A percentile compares a stretch with the other conserved stretches of the same genome.
These are phyloP conservation scores for Emericellopsis terricola DNA, from an alignment of 495 filamentous ascomycete species.

Conservation along the genomic window DNA sequence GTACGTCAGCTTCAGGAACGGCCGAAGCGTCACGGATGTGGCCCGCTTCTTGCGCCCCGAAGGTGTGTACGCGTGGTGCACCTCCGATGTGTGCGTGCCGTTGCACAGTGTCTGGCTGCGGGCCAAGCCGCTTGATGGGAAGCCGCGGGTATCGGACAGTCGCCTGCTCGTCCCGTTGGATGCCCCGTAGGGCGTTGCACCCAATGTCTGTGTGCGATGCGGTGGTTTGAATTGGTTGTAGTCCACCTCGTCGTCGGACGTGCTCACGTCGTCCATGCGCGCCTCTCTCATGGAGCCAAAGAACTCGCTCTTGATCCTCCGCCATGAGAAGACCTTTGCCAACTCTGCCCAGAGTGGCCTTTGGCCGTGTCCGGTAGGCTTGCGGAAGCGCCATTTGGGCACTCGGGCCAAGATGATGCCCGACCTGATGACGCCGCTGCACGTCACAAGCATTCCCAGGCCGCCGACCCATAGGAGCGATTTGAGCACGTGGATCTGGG, in stretches of 20 bases:
- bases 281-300: slow-evolving; percentile 2
- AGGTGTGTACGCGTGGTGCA: slow-evolving; percentile 22
- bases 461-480: slow-evolving; percentile 79
- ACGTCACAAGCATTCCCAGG: slow-evolving; percentile 52
- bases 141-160: background rate
- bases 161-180: background rate
- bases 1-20: slow-evolving; percentile 65
- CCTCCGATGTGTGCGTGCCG: slow-evolving; percentile 10
- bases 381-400: slow-evolving; percentile 76
- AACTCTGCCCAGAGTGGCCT: slow-evolving; percentile 8
- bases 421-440: slow-evolving; percentile 64
- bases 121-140: background rate
- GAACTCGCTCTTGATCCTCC: slow-evolving; percentile 12
- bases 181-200: background rate
- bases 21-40: slow-evolving; percentile 44
- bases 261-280: slow-evolving; percentile 7
- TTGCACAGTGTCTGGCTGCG: slow-evolving; percentile 35
- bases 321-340: slow-evolving; percentile 10
- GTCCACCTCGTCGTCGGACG: slow-evolving; percentile 7
- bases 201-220: background rate
- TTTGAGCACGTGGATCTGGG: slow-evolving; percentile 70
- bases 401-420: slow-evolving; percentile 72
- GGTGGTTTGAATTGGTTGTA: background rate
- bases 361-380: slow-evolving; percentile 14
- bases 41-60: slow-evolving; percentile 49